Base-by-base conservation (phyloP, 2,329 filamentous ascomycete genomes). In the Fusarium pininemorale region DNA sequence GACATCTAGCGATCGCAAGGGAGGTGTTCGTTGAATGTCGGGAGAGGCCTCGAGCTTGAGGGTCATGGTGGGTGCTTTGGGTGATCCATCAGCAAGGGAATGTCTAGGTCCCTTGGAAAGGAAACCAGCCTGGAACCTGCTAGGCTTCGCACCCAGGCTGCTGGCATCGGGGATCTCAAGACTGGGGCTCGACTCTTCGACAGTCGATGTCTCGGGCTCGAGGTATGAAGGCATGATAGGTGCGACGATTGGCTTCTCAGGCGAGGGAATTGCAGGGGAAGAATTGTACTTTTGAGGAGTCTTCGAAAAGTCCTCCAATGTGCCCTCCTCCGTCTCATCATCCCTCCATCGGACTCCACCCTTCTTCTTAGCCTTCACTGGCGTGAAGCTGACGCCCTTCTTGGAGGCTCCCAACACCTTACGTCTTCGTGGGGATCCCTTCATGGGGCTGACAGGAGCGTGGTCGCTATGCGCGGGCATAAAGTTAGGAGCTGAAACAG, bases 261-360 rank as follows among this genome's bases (percentile, higher is more conserved):
- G 72, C 2, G 78, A 77, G 10, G 72, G 41, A 26, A 77, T 63
- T 56, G 91, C 88, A 12, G 90, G 89, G 2, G 90, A 89, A 5
- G 86, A 86, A 22, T 89, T 85, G 14, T 88, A 82, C 79, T 92
- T 93, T 81, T 95, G 89, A 2, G 96, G 96, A 6, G 96, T 98
- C 83, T 94, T 94, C 79, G 96, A 94, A 80, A 96, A 98, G 80
- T 98, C 96, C 16, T 93, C 95, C 63, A 98, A 85, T 2, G 92
- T 91, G 30, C 95, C 95, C 58, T 96, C 91, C 79, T 97, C 93
- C 5, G 92, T 85, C 79, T 90, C 94, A 77, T 98, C 96, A 78
- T 98, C 96, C 66, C 94, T 91, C 96, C 96, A 99, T 73, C 96
- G 90, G 11, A 99, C 96, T 51, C 89, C 92, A 69, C 95, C 90